A percentile compares a stretch with the other conserved stretches of the same genome.
These are phyloP conservation scores for Penicillium angulare DNA, from an alignment of 495 filamentous ascomycete species.

Conservation along the genomic window DNA sequence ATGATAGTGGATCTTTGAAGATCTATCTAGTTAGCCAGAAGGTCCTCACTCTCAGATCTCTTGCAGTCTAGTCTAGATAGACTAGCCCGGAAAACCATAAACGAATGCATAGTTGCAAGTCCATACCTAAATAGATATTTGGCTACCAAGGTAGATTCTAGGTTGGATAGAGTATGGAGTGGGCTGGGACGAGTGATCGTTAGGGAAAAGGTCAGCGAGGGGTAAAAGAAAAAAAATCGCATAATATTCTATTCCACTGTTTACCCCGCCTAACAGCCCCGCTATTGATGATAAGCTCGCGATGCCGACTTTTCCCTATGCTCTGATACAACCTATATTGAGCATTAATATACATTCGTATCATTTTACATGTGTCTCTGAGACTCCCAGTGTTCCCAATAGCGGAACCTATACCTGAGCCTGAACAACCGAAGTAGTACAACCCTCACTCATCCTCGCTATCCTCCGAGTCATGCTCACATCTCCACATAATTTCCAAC, in stretches of 20 bases:
- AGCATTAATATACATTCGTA: too few species aligned
- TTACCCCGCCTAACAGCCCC: conserved; percentile 20
- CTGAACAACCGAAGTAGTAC: background rate
- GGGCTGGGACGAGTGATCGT: conserved; percentile 8
- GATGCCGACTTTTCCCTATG: too few species aligned
- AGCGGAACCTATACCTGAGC: background rate
- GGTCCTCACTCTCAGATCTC: background rate
- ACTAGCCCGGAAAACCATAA: background rate
- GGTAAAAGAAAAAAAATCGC: background rate
- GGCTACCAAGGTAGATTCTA: conserved; percentile 1
- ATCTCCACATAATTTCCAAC: conserved; percentile 21
- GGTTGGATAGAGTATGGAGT: background rate
- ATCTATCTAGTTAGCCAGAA: background rate
- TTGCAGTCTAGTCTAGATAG: background rate
- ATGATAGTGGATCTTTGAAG: background rate
- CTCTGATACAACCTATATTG: too few species aligned
- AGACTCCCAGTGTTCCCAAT: too few species aligned
- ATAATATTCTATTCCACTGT: background rate
- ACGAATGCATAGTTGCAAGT: background rate
- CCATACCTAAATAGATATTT: too few species aligned
- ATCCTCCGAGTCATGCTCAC: background rate
- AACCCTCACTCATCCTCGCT: background rate
- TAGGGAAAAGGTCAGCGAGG: conserved; percentile 14
- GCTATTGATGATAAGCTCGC: conserved; percentile 8
- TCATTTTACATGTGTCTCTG: too few species aligned